Evolutionary conservation across 306 rosid genomes (phyloP), one percentile per base, ranked within the genome.

Genomic region (Gastrolobium bilobum): DNA sequence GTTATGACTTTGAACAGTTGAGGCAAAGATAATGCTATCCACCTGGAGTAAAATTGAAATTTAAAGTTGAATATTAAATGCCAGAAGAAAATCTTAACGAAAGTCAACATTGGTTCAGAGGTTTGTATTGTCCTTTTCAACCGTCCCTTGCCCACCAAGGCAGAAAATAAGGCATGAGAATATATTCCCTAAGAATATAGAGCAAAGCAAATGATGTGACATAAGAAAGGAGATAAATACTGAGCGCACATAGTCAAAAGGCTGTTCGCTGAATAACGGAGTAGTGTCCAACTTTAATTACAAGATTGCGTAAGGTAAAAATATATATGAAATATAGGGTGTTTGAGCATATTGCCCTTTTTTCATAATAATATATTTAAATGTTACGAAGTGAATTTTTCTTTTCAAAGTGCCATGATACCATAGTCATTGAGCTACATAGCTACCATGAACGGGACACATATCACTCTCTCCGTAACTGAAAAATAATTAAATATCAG

Each of bases 261-360:
- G 9, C 10, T 58, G 30, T 34, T 47, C 0, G 37, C 56, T 48
- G 37, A 79, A 71, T 14, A 29, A 4, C 4, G 51, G 65, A 79
- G 83, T 38, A 71, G 73, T 71, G 83, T 79, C 83, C 83, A 71
- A 79, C 78, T 79, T 79, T 61, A 47, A 8, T 60, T 35, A 15
- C 34, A 26, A 15, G 38, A n/a, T 15, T 14, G 60, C 42, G 11
- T 20, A 9, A 48, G 8, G 80, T 63, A 11, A 54, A 56, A 56
- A 29, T 8, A 20, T 3, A 4, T 3, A 15, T n/a, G 6, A 54
- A 50, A 14, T 52, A 52, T 8, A 47, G n/a, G n/a, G n/a, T n/a
- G n/a, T n/a, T n/a, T n/a, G n/a, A n/a, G n/a, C n/a, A n/a, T n/a
- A n/a, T n/a, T n/a, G n/a, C n/a, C n/a, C n/a, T n/a, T n/a, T n/a